These are phyloP conservation scores for Fonsecaea monophora DNA, from an alignment of 2,329 filamentous ascomycete genomes.

Conservation along the genomic window DNA sequence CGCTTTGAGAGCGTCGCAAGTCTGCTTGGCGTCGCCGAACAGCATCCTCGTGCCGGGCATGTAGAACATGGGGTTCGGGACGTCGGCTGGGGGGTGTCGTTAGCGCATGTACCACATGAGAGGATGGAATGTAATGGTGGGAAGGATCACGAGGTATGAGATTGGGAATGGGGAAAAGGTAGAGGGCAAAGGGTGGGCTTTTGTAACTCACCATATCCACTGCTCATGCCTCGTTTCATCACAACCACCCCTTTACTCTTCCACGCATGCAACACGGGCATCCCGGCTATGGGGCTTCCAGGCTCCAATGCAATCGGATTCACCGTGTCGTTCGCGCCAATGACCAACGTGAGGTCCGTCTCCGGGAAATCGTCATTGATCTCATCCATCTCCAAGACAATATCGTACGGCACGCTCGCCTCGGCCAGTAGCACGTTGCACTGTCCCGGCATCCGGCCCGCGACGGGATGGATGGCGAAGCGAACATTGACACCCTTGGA, in stretches of 20 bases:
- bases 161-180: background rate
- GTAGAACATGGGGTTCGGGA: slow-evolving; percentile 89
- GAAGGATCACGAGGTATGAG: slow-evolving; percentile 1
- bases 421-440: slow-evolving; percentile 91
- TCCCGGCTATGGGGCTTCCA: slow-evolving; percentile 83
- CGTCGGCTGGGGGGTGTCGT: slow-evolving; percentile 66
- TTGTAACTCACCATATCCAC: slow-evolving; percentile 73
- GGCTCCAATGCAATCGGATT: slow-evolving; percentile 88
- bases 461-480: slow-evolving; percentile 89
- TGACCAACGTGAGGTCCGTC: slow-evolving; percentile 85
- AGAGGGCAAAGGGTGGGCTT: background rate
- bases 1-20: slow-evolving; percentile 67
- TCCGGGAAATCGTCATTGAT: slow-evolving; percentile 91
- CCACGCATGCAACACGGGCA: slow-evolving; percentile 92
- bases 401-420: slow-evolving; percentile 86
- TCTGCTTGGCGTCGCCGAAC: slow-evolving; percentile 86
- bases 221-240: slow-evolving; percentile 91
- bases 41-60: slow-evolving; percentile 90
- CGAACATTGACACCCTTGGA: slow-evolving; percentile 78
- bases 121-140: background rate
- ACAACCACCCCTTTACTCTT: slow-evolving; percentile 92
- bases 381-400: slow-evolving; percentile 94
- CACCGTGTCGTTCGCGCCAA: slow-evolving; percentile 91
- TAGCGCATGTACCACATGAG: background rate
- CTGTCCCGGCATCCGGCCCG: slow-evolving; percentile 90